Evolutionary conservation across 176 grass and related monocot genomes (phyloP).

Genomic region (Triticum monococcum): DNA sequence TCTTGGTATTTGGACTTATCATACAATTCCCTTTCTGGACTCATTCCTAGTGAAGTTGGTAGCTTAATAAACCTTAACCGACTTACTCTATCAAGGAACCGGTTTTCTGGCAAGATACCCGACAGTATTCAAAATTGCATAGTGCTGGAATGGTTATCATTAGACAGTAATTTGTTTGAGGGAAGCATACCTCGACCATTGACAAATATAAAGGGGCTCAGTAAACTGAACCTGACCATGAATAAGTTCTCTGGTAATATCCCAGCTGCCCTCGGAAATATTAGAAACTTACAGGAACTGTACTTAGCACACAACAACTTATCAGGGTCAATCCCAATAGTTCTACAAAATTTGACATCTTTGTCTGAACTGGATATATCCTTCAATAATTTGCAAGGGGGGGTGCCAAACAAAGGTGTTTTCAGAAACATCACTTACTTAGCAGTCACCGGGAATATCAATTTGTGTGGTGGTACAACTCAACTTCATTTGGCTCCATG

Average conservation of each 20-base stretch:
- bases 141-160: not conserved
- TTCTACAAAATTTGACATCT: not conserved
- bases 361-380: not conserved
- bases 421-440: not conserved
- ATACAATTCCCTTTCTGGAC: not conserved
- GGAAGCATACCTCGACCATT: not conserved
- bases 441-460: not conserved
- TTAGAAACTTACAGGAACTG: not conserved
- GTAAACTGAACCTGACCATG: not conserved
- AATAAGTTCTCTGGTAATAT: not conserved
- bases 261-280: not conserved
- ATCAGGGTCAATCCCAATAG: not conserved
- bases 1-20: not conserved
- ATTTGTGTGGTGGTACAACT: not conserved
- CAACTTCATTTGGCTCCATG: conserved; percentile 5
- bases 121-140: not conserved
- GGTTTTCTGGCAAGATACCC: not conserved
- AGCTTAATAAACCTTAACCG: not conserved
- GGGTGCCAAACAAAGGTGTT: not conserved
- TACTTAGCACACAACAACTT: conserved; percentile 13
- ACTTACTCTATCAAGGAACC: not conserved
- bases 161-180: not conserved
- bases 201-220: not conserved
- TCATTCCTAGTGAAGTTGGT: not conserved
- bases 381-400: conserved; percentile 6